Conservation (phyloP, 2,329 filamentous ascomycete genomes). For the Mycosphaerella sp. region DNA sequence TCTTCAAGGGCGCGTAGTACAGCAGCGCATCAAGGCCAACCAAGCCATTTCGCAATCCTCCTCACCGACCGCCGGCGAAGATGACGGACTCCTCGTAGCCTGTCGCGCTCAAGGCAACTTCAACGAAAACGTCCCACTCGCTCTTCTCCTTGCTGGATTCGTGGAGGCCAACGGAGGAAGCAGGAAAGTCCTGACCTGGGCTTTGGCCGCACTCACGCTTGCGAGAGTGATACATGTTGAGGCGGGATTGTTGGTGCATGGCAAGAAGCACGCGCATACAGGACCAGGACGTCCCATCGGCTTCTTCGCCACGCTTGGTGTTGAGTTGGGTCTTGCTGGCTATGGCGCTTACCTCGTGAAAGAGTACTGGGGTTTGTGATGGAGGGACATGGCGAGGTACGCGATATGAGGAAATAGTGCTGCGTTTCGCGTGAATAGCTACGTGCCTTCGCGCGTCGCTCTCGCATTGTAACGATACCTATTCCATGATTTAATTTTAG, state of each 20-base stretch:
- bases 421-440: background rate
- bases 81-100: conserved; percentile 10
- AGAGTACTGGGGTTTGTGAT: conserved; percentile 14
- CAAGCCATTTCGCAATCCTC: conserved; percentile 7
- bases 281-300: conserved; percentile 12
- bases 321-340: conserved; percentile 10
- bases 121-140: conserved; percentile 17
- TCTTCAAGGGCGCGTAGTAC: conserved; percentile 16
- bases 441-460: background rate
- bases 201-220: conserved; percentile 7
- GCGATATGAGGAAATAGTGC: background rate
- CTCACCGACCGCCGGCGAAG: background rate
- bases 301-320: conserved; percentile 10
- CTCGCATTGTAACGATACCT: background rate
- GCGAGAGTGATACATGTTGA: conserved; percentile 14
- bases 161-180: conserved; percentile 13
- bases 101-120: conserved; percentile 17
- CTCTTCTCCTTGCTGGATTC: conserved; percentile 12
- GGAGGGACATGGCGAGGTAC: background rate
- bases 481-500: too few species aligned
- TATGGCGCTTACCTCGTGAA: conserved; percentile 12
- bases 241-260: conserved; percentile 4
- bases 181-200: conserved; percentile 8
- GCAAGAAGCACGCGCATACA: conserved; percentile 2
- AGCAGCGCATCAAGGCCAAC: conserved; percentile 10